Evolutionary conservation across 2,329 filamentous ascomycete genomes (phyloP).

Genomic region (Zopfia rhizophila): DNA sequence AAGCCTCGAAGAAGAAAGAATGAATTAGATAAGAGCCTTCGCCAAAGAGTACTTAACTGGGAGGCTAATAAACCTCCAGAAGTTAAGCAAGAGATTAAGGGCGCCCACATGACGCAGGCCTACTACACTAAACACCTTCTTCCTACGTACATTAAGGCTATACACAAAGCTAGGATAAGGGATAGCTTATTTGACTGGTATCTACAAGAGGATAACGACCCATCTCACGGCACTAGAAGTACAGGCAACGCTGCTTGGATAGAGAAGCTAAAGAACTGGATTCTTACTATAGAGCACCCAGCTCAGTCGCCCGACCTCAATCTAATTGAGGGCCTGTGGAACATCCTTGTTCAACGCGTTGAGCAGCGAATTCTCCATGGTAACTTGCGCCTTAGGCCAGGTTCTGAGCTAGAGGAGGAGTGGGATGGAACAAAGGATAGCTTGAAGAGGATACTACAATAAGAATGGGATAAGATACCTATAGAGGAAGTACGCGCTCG

Average conservation of each 20-base stretch:
- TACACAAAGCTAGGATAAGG: neutral
- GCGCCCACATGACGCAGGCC: constrained; percentile 2
- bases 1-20: constrained; percentile 5
- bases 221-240: constrained; percentile 10
- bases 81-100: neutral
- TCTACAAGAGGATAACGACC: constrained; percentile 16
- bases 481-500: neutral
- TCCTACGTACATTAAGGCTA: neutral
- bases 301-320: constrained; percentile 14
- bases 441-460: constrained; percentile 2
- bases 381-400: no score
- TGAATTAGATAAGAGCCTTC: neutral
- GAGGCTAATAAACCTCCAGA: constrained; percentile 8
- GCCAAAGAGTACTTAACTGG: neutral
- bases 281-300: constrained; percentile 6
- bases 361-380: neutral
- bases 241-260: neutral
- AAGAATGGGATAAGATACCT: constrained; percentile 3
- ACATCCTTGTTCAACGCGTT: constrained; percentile 10
- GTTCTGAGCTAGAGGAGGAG: no score
- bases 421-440: neutral
- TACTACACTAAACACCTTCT: constrained; percentile 14
- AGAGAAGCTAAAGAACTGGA: neutral
- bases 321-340: constrained; percentile 13
- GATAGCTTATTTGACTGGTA: constrained; percentile 6